Conservation (phyloP, 2,329 filamentous ascomycete genomes). For the Passalora sequoiae region DNA sequence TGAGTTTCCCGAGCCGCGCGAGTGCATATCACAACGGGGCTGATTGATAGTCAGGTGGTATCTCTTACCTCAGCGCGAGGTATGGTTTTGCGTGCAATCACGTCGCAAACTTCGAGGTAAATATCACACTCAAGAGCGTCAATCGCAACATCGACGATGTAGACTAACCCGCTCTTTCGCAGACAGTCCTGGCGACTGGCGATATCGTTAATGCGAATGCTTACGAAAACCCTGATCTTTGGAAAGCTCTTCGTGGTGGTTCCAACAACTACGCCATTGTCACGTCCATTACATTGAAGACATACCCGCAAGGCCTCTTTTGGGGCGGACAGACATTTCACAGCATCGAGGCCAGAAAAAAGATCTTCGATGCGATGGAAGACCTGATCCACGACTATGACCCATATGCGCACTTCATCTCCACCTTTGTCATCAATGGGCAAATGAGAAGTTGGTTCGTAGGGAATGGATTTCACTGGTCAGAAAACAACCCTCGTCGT, state of each 20-base stretch:
- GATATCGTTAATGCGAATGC: conserved; percentile 45
- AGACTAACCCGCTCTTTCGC: too few relatives aligned
- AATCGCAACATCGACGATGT: too few relatives aligned
- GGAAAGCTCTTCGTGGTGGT: conserved; percentile 47
- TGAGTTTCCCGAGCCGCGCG: too few relatives aligned
- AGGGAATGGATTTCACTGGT: conserved; percentile 26
- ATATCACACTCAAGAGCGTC: too few relatives aligned
- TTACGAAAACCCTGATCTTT: conserved; percentile 46
- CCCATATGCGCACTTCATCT: conserved; percentile 21
- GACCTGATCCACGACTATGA: conserved; percentile 18
- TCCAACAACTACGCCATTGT: conserved; percentile 43
- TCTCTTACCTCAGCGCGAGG: conserved; percentile 19
- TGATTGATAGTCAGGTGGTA: too few relatives aligned
- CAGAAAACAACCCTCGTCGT: conserved; percentile 21
- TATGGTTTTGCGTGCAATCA: conserved; percentile 19
- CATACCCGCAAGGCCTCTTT: conserved; percentile 14
- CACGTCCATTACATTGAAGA: conserved; percentile 11
- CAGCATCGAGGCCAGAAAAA: conserved; percentile 7
- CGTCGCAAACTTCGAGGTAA: conserved; percentile 36
- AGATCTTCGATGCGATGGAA: conserved; percentile 9
- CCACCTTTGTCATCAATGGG: conserved; percentile 16
- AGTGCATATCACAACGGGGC: too few relatives aligned
- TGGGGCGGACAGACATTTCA: conserved; percentile 18
- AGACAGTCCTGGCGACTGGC: conserved; percentile 51
- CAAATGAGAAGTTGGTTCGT: conserved; percentile 22